A percentile compares a stretch with the other conserved stretches of the same genome.
Conservation (phyloP, 345 rosid genomes). For the Murraya paniculata region DNA sequence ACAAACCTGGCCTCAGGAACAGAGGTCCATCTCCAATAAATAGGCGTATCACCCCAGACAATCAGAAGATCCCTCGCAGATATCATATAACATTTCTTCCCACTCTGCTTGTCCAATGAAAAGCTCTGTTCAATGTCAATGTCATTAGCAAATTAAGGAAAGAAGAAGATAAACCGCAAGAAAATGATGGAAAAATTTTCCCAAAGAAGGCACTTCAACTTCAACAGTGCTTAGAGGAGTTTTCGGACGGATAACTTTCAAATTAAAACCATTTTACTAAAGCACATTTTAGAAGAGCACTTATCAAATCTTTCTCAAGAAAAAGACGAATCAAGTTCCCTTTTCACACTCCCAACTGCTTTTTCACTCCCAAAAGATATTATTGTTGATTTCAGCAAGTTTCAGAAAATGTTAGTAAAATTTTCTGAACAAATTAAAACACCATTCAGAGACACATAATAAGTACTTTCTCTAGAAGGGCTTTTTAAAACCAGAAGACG, state of each 20-base stretch:
- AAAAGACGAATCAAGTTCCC: not conserved
- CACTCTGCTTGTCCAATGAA: constrained; percentile 49
- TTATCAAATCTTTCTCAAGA: not conserved
- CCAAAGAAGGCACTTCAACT: too few relatives aligned
- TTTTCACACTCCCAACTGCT: not conserved
- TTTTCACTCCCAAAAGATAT: too few relatives aligned
- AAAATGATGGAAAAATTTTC: not conserved
- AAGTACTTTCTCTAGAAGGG: not conserved
- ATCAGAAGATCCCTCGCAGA: constrained; percentile 51
- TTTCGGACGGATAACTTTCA: not conserved
- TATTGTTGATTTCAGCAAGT: too few relatives aligned
- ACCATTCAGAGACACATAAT: not conserved
- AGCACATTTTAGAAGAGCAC: not conserved
- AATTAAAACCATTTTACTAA: too few relatives aligned
- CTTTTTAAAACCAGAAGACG: not conserved
- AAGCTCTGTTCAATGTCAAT: constrained; percentile 25
- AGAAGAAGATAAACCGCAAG: too few relatives aligned
- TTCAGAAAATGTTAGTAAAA: too few relatives aligned
- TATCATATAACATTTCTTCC: constrained; percentile 60
- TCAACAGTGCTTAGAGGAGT: not conserved
- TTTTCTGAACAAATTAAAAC: too few relatives aligned
- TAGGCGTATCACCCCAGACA: constrained; percentile 50
- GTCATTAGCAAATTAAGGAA: not conserved
- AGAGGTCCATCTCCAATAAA: constrained; percentile 54
- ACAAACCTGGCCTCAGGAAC: constrained; percentile 31